These are phyloP conservation scores for Monoraphidium neglectum DNA, from an alignment of 139 green algal species.

Conservation along the genomic window DNA sequence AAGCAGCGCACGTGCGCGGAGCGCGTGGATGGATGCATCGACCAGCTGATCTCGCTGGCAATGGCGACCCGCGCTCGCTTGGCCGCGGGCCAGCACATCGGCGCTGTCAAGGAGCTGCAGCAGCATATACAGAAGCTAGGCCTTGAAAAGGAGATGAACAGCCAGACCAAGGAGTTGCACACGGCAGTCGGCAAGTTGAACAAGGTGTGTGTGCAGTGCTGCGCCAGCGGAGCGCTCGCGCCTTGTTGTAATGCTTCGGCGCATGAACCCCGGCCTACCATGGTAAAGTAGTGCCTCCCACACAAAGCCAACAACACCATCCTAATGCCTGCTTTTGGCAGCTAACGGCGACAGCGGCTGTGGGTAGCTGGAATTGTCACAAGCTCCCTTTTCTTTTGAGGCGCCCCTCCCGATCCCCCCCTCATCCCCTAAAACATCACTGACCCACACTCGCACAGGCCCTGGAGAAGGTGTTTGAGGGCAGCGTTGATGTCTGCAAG, in stretches of 20 bases:
- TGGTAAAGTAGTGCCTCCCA: too few relatives aligned
- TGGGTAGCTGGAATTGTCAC: too few relatives aligned
- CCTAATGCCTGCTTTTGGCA: too few relatives aligned
- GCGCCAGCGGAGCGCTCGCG: too few relatives aligned
- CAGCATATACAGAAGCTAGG: slow-evolving; percentile 26
- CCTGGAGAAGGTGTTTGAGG: slow-evolving; percentile 78
- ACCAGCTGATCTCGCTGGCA: slow-evolving; percentile 44
- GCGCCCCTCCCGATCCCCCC: too few relatives aligned
- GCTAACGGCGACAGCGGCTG: too few relatives aligned
- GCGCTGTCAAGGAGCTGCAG: slow-evolving; percentile 29
- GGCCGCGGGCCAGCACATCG: neutral
- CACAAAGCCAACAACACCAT: too few relatives aligned
- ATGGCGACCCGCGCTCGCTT: slow-evolving; percentile 4
- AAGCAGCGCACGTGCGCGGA: slow-evolving; percentile 67
- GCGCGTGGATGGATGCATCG: slow-evolving; percentile 41
- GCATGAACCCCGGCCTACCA: too few relatives aligned
- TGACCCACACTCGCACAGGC: slow-evolving; percentile 42
- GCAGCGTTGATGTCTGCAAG: slow-evolving; percentile 71
- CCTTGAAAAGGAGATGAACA: slow-evolving; percentile 42
- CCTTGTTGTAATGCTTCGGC: too few relatives aligned
- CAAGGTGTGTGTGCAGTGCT: slow-evolving; percentile 58
- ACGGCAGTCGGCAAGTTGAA: slow-evolving; percentile 68
- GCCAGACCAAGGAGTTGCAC: slow-evolving; percentile 82
- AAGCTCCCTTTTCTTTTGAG: too few relatives aligned
- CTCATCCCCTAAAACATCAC: too few relatives aligned